These are phyloP conservation scores for Ramichloridium luteum DNA, from an alignment of 2,329 filamentous ascomycete species.

Conservation along the genomic window DNA sequence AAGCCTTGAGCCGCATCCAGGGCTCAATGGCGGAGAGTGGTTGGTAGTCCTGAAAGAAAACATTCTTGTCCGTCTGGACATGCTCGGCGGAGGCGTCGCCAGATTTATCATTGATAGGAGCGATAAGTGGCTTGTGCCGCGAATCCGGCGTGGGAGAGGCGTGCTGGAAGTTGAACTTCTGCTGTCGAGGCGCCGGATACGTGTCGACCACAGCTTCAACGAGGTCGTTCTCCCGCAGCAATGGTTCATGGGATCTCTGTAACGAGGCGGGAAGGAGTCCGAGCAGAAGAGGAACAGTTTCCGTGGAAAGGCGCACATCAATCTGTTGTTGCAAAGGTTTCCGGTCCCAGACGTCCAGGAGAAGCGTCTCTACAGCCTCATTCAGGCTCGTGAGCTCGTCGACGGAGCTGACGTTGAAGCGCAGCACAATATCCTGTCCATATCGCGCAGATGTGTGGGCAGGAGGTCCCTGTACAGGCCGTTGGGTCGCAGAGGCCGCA, in stretches of 20 bases:
- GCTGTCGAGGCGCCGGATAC: conserved; percentile 38
- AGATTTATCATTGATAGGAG: not conserved
- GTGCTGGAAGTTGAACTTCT: conserved; percentile 4
- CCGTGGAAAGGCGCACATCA: conserved; percentile 67
- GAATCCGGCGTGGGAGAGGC: conserved; percentile 2
- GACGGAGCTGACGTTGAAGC: conserved; percentile 64
- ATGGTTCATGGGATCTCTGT: conserved; percentile 54
- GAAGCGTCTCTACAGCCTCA: conserved; percentile 60
- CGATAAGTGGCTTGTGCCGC: not conserved
- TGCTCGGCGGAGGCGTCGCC: conserved; percentile 16
- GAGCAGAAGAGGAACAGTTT: conserved; percentile 66
- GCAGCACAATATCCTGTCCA: conserved; percentile 70
- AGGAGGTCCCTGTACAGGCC: conserved; percentile 8
- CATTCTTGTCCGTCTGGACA: conserved; percentile 40
- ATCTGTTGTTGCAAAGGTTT: conserved; percentile 46
- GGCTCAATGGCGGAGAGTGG: conserved; percentile 71
- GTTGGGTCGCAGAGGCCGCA: not conserved
- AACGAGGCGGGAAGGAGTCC: conserved; percentile 65
- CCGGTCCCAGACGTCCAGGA: conserved; percentile 75
- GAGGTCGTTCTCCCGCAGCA: conserved; percentile 62
- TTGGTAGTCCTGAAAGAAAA: conserved; percentile 91
- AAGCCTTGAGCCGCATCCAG: conserved; percentile 83
- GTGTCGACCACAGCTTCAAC: conserved; percentile 65
- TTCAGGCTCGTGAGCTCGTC: conserved; percentile 59
- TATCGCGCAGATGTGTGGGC: conserved; percentile 38